A percentile compares a stretch with the other conserved stretches of the same genome.
Conservation (phyloP, 2,329 filamentous ascomycete genomes). For the Venturia nashicola region DNA sequence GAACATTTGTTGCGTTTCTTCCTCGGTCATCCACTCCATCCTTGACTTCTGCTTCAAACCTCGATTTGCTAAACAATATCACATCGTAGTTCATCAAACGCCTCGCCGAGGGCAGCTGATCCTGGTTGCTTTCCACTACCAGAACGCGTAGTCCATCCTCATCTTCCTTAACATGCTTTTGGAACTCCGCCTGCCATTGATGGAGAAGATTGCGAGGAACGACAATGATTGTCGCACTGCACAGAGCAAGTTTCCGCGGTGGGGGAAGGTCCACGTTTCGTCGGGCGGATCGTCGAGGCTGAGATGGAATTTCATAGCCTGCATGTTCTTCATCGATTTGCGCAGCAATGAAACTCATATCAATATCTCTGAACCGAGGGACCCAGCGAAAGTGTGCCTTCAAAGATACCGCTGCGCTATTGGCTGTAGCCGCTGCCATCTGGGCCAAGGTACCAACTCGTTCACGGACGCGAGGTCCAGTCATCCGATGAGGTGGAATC, state of each 20-base stretch:
- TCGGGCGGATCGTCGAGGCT: slow-evolving; percentile 38
- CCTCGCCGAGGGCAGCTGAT: slow-evolving; percentile 42
- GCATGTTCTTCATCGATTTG: slow-evolving; percentile 22
- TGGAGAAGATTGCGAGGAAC: slow-evolving; percentile 72
- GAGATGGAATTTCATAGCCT: slow-evolving; percentile 30
- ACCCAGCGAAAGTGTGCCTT: slow-evolving; percentile 6
- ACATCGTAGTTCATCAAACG: slow-evolving; percentile 59
- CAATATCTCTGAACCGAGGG: slow-evolving; percentile 1
- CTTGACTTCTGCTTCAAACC: slow-evolving; percentile 57
- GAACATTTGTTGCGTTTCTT: slow-evolving; percentile 4
- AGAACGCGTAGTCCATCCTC: slow-evolving; percentile 47
- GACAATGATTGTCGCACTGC: slow-evolving; percentile 60
- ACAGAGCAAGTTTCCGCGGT: slow-evolving; percentile 41
- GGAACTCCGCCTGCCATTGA: slow-evolving; percentile 75
- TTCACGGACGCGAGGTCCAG: slow-evolving; percentile 28
- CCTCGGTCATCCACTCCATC: slow-evolving; percentile 33
- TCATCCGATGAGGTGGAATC: slow-evolving; percentile 50
- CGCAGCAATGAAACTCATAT: slow-evolving; percentile 16
- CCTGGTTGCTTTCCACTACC: slow-evolving; percentile 41
- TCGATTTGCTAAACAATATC: slow-evolving; percentile 60
- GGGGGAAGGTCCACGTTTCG: slow-evolving; percentile 22
- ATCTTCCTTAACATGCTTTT: slow-evolving; percentile 53
- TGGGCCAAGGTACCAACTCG: slow-evolving; percentile 53
- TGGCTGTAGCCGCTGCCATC: slow-evolving; percentile 51
- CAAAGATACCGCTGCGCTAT: slow-evolving; percentile 12